Evolutionary conservation across 164 flowering plant species (phyloP).

Genomic region (Vitis amurensis): DNA sequence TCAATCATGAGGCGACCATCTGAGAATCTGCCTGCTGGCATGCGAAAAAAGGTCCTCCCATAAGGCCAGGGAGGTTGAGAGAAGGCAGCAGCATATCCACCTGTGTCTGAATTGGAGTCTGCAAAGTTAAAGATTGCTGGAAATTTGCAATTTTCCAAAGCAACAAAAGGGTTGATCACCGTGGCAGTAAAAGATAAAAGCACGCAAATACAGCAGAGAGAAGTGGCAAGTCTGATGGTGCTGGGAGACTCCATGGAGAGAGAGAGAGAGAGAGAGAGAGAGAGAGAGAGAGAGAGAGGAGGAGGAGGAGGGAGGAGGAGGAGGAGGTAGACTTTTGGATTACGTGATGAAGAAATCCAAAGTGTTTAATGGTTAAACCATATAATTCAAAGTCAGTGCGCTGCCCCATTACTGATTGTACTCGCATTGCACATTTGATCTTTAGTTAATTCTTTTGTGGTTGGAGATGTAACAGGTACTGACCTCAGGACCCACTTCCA

Average conservation of each 20-base stretch:
- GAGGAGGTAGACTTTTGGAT: background rate
- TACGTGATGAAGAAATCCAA: too few species aligned
- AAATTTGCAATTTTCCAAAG: conserved; percentile 12
- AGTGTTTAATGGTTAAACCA: too few species aligned
- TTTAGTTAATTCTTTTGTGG: too few species aligned
- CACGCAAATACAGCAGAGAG: background rate
- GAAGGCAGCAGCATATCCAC: conserved; percentile 20
- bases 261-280: background rate
- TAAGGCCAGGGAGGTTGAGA: background rate
- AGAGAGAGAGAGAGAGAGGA: too few species aligned
- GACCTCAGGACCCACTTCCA: too few species aligned
- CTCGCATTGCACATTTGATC: too few species aligned
- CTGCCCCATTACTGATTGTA: too few species aligned
- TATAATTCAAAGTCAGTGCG: too few species aligned
- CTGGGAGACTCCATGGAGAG: background rate
- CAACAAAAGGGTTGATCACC: background rate
- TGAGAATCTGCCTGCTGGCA: conserved; percentile 16
- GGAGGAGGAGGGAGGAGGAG: background rate
- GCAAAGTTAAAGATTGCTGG: conserved; percentile 35
- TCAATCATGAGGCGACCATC: conserved; percentile 30
- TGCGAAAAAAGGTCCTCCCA: conserved; percentile 23
- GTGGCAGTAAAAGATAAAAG: background rate
- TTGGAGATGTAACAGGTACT: too few species aligned
- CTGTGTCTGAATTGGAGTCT: conserved; percentile 35
- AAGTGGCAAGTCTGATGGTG: background rate